A percentile compares a stretch with the other conserved stretches of the same genome.
phyloP scores from a whole-genome alignment of 177 flowering plant genomes.

The Vitis hybrid region DNA sequence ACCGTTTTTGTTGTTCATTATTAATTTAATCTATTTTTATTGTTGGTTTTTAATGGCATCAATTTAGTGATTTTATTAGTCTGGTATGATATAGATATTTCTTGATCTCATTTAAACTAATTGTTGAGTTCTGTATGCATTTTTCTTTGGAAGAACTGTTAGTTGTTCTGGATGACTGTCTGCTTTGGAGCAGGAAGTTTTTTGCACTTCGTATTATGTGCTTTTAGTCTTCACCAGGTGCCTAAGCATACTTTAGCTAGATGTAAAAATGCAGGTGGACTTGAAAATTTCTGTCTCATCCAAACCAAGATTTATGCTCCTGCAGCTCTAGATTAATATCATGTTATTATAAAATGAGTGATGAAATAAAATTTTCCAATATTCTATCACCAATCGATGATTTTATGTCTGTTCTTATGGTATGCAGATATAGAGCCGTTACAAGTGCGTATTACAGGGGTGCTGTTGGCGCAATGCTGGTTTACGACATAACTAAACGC shows the following conservation, averaged over 20 bases:
- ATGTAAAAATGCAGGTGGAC: background rate
- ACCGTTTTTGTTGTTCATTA: no score
- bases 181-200: background rate
- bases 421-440: constrained; percentile 78
- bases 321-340: background rate
- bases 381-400: background rate
- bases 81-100: no score
- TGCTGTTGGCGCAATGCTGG: constrained; percentile 90
- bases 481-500: constrained; percentile 83
- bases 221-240: no score
- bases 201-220: no score
- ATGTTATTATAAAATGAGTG: background rate
- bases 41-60: no score
- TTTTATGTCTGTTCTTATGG: background rate
- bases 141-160: background rate
- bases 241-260: no score
- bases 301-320: background rate
- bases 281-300: background rate
- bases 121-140: background rate
- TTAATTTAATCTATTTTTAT: no score
- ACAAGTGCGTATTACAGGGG: constrained; percentile 94
- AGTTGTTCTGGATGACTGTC: background rate
- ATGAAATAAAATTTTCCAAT: no score
- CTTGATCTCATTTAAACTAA: no score
- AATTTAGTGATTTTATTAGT: no score